phyloP scores from a whole-genome alignment of 2,329 filamentous ascomycete species.

The Aspergillus viridinutans region DNA sequence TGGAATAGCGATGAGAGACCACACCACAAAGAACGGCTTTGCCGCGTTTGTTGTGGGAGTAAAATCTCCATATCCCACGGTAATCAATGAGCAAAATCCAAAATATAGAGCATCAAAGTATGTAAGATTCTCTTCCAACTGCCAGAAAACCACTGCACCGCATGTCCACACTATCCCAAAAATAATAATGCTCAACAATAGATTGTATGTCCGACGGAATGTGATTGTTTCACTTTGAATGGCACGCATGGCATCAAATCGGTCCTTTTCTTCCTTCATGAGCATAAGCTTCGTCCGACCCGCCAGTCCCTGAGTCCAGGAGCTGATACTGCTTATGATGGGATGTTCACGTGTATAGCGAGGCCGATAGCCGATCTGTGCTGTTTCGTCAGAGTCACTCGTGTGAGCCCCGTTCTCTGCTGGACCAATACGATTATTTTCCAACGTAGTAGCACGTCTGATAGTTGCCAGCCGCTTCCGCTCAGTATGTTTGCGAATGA shows the following conservation, averaged over 20 bases:
- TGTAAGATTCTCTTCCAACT: constrained; percentile 52
- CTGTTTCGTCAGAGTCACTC: constrained; percentile 5
- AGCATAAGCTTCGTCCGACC: constrained; percentile 48
- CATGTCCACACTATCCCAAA: constrained; percentile 76
- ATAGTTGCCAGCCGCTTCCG: constrained; percentile 52
- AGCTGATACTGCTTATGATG: constrained; percentile 21
- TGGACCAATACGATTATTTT: constrained; percentile 16
- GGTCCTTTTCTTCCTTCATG: constrained; percentile 61
- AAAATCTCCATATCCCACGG: constrained; percentile 81
- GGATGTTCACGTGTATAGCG: constrained; percentile 9
- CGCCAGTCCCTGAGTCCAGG: constrained; percentile 11
- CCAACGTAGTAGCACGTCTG: constrained; percentile 48
- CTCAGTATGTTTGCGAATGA: constrained; percentile 57
- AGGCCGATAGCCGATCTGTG: constrained; percentile 4
- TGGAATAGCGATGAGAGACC: constrained; percentile 79
- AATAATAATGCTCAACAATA: constrained; percentile 62
- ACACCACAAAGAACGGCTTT: constrained; percentile 87
- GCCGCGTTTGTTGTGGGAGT: constrained; percentile 73
- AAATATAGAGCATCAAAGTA: constrained; percentile 87
- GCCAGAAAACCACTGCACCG: constrained; percentile 72
- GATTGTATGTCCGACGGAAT: constrained; percentile 69
- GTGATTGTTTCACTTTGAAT: constrained; percentile 65
- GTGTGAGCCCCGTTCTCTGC: constrained; percentile 9
- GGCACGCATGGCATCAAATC: constrained; percentile 75
- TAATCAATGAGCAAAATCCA: constrained; percentile 75